Base-by-base conservation (phyloP, 805 yeast species). In the Yamadazyma tumulicola region DNA sequence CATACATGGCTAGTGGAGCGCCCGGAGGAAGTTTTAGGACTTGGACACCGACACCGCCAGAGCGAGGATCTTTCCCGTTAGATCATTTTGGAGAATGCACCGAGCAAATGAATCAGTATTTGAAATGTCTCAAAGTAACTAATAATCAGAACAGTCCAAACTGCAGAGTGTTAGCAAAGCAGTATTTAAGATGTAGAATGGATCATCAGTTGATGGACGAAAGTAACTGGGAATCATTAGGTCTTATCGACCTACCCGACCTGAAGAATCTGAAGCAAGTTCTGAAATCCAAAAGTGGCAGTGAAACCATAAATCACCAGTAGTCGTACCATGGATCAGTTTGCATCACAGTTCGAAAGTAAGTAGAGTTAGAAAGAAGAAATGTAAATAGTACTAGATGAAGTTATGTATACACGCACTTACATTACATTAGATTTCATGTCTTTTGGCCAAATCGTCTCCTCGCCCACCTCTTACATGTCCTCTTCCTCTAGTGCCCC, bases 21-120 rank as follows among this genome's bases (percentile, higher is more conserved):
- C 67, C 67, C 33, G 65, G 63, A 21, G 58, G 57, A 6, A 54
- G 46, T 31, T 57, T 55, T 33, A 48, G 56, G 37, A 43, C 52
- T 26, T 72, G 82, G 68, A 68, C 77, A 10, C 96, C 97, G 7
- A 82, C 91, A 0, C 96, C 98, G 15, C 98, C 98, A 2, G 96
- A 91, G 46, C 67, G 96, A 46, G 98, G 98, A 0, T 86, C 97
- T 0, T 91, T 91, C 59, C 98, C 97, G 0, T 65, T 91, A 29
- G 98, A 91, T 52, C 98, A 91, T 52, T 67, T 60, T 41, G 81
- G 81, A 6, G 97, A 93, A 45, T 91, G 97, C 54, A 76, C 79
- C 15, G 67, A 69, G 15, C 74, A 77, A 38, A 93, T 89, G 93
- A 55, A 70, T 28, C 75, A 74, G 30, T 91, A 91, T 54, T 64